Percentiles rank a stretch among this genome's conserved stretches.
These are phyloP conservation scores for Aspergillus nanangensis DNA, from an alignment of 495 filamentous ascomycete genomes.

Conservation along the genomic window DNA sequence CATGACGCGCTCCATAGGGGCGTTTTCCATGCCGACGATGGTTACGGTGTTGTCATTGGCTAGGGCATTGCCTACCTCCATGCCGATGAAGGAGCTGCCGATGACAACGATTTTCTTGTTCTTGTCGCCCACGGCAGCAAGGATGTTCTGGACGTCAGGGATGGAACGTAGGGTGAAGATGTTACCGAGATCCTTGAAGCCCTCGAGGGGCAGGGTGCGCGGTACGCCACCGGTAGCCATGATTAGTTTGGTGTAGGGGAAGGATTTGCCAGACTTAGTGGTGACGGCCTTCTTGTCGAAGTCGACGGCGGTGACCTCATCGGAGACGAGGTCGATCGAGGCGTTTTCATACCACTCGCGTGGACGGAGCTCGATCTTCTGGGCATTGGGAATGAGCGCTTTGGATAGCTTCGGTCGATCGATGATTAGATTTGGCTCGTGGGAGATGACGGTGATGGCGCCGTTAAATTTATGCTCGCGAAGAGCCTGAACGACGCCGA, in stretches of 20 bases:
- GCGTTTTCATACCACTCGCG: slow-evolving; percentile 72
- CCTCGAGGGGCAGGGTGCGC: slow-evolving; percentile 70
- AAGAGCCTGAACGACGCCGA: slow-evolving; percentile 76
- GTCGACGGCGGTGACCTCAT: slow-evolving; percentile 73
- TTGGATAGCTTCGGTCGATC: slow-evolving; percentile 96
- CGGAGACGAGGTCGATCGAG: slow-evolving; percentile 66
- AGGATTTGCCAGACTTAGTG: slow-evolving; percentile 65
- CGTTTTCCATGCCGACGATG: slow-evolving; percentile 89
- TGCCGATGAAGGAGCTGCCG: slow-evolving; percentile 90
- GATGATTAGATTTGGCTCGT: slow-evolving; percentile 78
- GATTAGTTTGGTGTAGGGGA: slow-evolving; percentile 81
- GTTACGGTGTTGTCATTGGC: slow-evolving; percentile 72
- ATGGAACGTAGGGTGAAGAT: slow-evolving; percentile 79
- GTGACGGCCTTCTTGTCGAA: slow-evolving; percentile 66
- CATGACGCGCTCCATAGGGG: slow-evolving; percentile 83
- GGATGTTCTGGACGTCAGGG: slow-evolving; percentile 69
- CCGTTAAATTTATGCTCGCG: slow-evolving; percentile 79
- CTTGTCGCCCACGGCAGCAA: slow-evolving; percentile 71
- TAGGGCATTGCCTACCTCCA: slow-evolving; percentile 86
- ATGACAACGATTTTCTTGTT: slow-evolving; percentile 90
- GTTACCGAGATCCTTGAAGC: slow-evolving; percentile 81
- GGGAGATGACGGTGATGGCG: slow-evolving; percentile 76
- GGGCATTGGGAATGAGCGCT: slow-evolving; percentile 76
- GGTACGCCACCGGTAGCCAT: slow-evolving; percentile 83
- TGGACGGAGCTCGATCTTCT: slow-evolving; percentile 71